Base-by-base conservation (phyloP, 768 basidiomycete species). In the Fomitopsis serialis region DNA sequence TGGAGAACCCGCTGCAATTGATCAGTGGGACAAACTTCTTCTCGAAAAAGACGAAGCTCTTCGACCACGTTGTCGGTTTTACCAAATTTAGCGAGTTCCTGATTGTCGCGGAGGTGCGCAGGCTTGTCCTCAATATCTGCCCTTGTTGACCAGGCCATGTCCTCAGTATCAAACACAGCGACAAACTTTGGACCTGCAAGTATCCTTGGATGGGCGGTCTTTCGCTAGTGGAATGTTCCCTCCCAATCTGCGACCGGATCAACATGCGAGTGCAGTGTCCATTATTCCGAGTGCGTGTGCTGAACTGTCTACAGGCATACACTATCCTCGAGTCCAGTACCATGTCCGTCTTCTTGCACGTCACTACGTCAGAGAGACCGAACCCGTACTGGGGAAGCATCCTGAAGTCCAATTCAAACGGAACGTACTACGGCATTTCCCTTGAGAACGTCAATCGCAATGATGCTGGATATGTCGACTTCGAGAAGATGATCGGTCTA, bases 81-180 rank as follows among this genome's bases (percentile, higher is more conserved):
- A 87, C 97, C 0, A 95, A 93, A 72, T 99, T 99, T 69, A 92
- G 92, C 0, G 92, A 99, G 72, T 99, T 89, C 67, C 77, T 98
- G 66, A 84, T 98, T 43, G 96, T 98, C 27, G 97, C 96, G 22
- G 87, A 94, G 78, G 92, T 97, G 40, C 49, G 84, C 63, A 12
- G 5, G 15, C 2, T 23, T 44, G 19, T 34, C 10, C 32, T 52
- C 3, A 34, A 32, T 11, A 19, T 40, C 17, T 9, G 24, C 2
- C 29, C n/a, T 53, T 32, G 35, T 37, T 56, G 11, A 55, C 29
- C 24, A 34, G 13, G 36, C 45, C 29, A 54, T 55, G 36, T 12
- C 34, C 53, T 3, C 55, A 85, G 83, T 77, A 81, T 61, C 69
- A 81, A 11, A 74, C 78, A 4, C 58, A 72, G 45, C 77, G 74